Conservation (phyloP, 148 eudicot genomes). For the Heliamphora exappendiculata region DNA sequence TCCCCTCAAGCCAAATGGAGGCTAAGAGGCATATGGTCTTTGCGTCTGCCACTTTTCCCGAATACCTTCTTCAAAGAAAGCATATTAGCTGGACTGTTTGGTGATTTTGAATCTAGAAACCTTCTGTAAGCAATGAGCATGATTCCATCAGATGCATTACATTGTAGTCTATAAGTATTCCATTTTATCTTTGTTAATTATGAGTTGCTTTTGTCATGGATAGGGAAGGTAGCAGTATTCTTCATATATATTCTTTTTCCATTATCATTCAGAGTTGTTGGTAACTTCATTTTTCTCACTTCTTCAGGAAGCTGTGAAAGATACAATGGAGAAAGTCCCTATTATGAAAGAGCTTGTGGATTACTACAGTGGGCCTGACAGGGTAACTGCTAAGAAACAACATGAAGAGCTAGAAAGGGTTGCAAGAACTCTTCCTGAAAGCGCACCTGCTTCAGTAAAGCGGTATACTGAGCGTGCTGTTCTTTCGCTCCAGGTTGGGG, state of each 20-base stretch:
- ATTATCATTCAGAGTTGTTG: not conserved
- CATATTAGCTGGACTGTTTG: too few relatives aligned
- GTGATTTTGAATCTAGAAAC: too few relatives aligned
- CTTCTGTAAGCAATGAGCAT: too few relatives aligned
- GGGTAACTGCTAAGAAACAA: constrained; percentile 78
- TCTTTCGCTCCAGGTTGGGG: constrained; percentile 80
- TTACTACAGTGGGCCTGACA: constrained; percentile 69
- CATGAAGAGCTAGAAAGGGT: constrained; percentile 73
- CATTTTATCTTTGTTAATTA: not conserved
- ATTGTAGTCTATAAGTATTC: not conserved
- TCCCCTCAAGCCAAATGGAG: too few relatives aligned
- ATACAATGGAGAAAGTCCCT: constrained; percentile 72
- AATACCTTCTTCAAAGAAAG: too few relatives aligned
- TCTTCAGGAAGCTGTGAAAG: constrained; percentile 54
- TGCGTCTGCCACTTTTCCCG: too few relatives aligned
- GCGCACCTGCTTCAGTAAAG: constrained; percentile 58
- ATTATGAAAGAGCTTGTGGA: constrained; percentile 75
- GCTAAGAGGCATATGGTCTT: too few relatives aligned
- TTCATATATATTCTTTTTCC: not conserved
- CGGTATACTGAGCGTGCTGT: constrained; percentile 74
- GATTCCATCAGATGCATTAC: not conserved
- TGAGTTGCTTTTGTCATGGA: not conserved
- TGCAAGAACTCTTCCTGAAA: constrained; percentile 73
- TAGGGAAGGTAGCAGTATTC: not conserved
- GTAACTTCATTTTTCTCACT: constrained; percentile 1